These are phyloP conservation scores for Penicillium manginii DNA, from an alignment of 495 filamentous ascomycete species.

Conservation along the genomic window DNA sequence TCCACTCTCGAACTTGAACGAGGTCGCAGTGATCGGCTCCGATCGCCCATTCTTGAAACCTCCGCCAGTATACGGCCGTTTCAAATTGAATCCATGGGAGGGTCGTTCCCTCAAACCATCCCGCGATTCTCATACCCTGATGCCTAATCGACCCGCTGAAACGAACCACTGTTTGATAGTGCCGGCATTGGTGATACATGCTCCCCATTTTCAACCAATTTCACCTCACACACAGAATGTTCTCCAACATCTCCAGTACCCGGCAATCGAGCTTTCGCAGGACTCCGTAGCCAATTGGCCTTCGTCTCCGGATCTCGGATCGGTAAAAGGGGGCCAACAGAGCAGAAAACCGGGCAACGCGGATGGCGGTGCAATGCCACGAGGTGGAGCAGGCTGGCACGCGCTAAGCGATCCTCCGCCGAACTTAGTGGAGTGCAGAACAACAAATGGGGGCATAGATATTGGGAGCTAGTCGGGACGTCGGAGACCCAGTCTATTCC, in stretches of 20 bases:
- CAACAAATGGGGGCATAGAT: constrained; percentile 10
- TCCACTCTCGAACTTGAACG: constrained; percentile 5
- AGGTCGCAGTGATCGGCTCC: constrained; percentile 12
- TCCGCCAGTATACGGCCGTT: constrained; percentile 27
- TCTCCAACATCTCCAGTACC: background rate
- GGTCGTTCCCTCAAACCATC: constrained; percentile 1
- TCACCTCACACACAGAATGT: background rate
- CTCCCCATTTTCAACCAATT: background rate
- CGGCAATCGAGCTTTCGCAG: background rate
- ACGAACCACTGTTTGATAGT: constrained; percentile 8
- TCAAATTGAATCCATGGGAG: constrained; percentile 16
- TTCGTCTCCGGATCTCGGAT: constrained; percentile 5
- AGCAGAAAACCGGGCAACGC: background rate
- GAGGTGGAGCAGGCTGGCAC: constrained; percentile 8
- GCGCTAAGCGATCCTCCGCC: constrained; percentile 15
- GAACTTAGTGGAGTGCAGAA: constrained; percentile 6
- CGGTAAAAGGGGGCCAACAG: constrained; percentile 6
- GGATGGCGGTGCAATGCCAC: constrained; percentile 8
- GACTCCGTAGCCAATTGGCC: background rate
- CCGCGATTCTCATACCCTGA: background rate
- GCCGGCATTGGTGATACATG: background rate
- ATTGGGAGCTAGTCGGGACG: constrained; percentile 8
- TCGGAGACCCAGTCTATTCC: constrained; percentile 19
- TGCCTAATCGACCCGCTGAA: background rate
- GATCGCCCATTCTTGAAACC: constrained; percentile 27